phyloP scores from a whole-genome alignment of 108 stramenopile genomes.

The Schizochytrium sp. region DNA sequence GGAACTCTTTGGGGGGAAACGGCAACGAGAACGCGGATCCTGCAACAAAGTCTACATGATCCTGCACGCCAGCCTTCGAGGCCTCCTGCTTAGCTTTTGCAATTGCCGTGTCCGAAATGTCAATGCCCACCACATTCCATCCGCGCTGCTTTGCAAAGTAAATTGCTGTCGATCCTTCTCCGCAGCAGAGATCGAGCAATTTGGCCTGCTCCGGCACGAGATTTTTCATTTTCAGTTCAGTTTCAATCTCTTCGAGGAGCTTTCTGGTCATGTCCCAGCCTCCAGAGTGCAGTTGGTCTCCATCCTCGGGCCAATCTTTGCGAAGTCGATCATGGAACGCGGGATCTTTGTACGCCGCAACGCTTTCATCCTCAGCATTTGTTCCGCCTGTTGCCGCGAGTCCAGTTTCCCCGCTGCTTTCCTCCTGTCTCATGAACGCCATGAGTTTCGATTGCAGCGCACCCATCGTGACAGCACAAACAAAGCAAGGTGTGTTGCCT shows the following conservation, averaged over 20 bases:
- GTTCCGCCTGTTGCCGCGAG: conserved; percentile 3
- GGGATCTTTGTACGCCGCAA: conserved; percentile 45
- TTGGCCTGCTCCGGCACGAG: background rate
- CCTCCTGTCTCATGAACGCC: too few relatives aligned
- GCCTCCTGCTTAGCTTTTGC: background rate
- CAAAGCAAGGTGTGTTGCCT: too few relatives aligned
- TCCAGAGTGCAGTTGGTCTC: conserved; percentile 47
- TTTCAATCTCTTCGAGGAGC: background rate
- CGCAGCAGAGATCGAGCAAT: conserved; percentile 54
- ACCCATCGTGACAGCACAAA: too few relatives aligned
- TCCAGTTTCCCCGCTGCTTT: too few relatives aligned
- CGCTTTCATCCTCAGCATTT: background rate
- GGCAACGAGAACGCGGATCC: conserved; percentile 54
- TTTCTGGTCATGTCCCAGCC: conserved; percentile 52
- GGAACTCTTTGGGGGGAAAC: background rate
- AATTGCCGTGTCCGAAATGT: conserved; percentile 39
- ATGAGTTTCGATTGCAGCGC: too few relatives aligned
- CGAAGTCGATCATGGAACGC: conserved; percentile 37
- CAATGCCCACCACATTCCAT: conserved; percentile 19
- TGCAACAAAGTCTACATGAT: background rate
- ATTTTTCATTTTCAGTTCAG: background rate
- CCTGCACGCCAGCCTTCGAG: background rate
- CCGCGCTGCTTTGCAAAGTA: conserved; percentile 14
- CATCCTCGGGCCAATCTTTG: conserved; percentile 58
- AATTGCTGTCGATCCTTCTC: conserved; percentile 50